Evolutionary conservation across 495 filamentous ascomycete species (phyloP).

Genomic region (Clavariopsis aquatica): DNA sequence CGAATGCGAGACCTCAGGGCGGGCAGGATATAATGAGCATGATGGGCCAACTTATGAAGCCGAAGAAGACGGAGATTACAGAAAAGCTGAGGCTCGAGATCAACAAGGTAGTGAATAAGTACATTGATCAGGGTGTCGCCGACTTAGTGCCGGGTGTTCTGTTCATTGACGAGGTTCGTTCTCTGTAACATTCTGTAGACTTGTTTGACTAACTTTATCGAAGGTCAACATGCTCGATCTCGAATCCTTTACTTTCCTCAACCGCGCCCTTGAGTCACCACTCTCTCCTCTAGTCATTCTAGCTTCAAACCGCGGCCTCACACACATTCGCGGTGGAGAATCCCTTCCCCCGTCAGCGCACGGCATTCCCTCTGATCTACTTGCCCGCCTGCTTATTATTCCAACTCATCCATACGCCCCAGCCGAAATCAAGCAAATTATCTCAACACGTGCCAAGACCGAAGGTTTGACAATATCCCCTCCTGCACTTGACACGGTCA

Average conservation of each 20-base stretch:
- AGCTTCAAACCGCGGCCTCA: conserved; percentile 91
- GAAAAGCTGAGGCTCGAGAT: conserved; percentile 94
- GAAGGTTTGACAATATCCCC: conserved; percentile 80
- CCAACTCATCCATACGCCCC: conserved; percentile 83
- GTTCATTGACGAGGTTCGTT: conserved; percentile 92
- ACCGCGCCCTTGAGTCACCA: conserved; percentile 87
- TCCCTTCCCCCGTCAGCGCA: conserved; percentile 67
- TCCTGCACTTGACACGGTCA: conserved; percentile 78
- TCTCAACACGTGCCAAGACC: conserved; percentile 75
- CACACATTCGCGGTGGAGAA: conserved; percentile 77
- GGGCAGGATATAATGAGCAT: conserved; percentile 99
- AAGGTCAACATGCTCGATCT: conserved; percentile 98
- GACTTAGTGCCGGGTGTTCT: conserved; percentile 95
- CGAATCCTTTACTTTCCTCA: conserved; percentile 98
- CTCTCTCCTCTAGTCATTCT: conserved; percentile 97
- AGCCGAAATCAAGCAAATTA: conserved; percentile 86
- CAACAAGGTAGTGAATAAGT: conserved; percentile 97
- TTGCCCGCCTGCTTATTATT: conserved; percentile 90
- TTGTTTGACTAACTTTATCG: conserved; percentile 13
- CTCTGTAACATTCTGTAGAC: conserved; percentile 3
- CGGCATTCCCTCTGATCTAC: conserved; percentile 88
- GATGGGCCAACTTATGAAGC: conserved; percentile 99
- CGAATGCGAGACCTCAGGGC: conserved; percentile 90
- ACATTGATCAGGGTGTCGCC: conserved; percentile 97
- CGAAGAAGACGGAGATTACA: conserved; percentile 97